phyloP scores from a whole-genome alignment of 2,329 filamentous ascomycete species.

The Calonectria naviculata region DNA sequence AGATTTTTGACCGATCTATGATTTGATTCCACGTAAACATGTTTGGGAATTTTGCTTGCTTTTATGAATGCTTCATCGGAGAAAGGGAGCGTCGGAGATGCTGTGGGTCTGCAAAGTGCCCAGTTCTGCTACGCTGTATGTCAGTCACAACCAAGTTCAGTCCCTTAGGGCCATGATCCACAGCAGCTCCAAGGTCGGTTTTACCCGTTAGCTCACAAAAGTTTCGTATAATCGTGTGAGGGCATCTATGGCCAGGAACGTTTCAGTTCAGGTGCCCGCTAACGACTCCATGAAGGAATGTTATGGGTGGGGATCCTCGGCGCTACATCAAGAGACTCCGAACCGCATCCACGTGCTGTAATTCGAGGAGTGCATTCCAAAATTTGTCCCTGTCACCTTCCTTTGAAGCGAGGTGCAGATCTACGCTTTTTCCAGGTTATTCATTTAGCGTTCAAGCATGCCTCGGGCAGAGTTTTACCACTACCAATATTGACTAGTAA shows the following conservation, averaged over 20 bases:
- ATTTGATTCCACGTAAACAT: neutral
- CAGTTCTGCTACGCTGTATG: neutral
- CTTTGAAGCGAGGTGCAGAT: neutral
- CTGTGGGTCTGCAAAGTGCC: neutral
- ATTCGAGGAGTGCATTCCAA: neutral
- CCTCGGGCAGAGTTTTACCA: no score
- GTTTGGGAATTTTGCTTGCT: neutral
- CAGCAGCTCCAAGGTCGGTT: neutral
- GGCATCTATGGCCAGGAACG: neutral
- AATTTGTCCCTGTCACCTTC: no score
- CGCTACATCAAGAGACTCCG: slow-evolving; percentile 4
- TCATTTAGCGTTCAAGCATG: no score
- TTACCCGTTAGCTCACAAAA: neutral
- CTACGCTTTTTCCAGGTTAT: neutral
- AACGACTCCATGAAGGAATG: neutral
- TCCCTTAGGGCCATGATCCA: neutral
- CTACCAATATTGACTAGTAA: no score
- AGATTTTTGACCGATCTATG: neutral
- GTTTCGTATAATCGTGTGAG: neutral
- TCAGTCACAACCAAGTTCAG: neutral
- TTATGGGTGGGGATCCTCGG: neutral
- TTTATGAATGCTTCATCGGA: neutral
- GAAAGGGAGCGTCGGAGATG: neutral
- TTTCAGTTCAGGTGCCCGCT: neutral
- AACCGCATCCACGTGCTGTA: neutral